phyloP scores from a whole-genome alignment of 78 protist genomes.

The Pigoraptor vietnamica region DNA sequence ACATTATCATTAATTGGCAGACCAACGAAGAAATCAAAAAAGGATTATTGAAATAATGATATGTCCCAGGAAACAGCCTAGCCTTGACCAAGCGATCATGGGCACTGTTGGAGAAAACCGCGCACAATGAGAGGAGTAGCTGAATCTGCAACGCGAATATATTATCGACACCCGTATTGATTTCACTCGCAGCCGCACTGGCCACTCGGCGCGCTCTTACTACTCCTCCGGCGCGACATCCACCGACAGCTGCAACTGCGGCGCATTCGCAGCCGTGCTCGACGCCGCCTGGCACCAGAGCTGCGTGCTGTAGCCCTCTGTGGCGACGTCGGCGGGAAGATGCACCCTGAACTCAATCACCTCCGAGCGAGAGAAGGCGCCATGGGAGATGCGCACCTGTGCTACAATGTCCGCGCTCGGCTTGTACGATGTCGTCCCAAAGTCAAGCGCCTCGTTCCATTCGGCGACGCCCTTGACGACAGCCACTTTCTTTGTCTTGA shows the following conservation, averaged over 20 bases:
- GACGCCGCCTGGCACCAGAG: not conserved
- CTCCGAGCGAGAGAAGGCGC: not conserved
- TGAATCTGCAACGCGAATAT: too few relatives aligned
- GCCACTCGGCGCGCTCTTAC: not conserved
- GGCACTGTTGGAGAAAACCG: too few relatives aligned
- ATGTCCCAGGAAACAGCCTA: too few relatives aligned
- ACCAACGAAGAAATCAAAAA: too few relatives aligned
- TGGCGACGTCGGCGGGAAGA: not conserved
- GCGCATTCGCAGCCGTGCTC: not conserved
- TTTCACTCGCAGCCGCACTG: too few relatives aligned
- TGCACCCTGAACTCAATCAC: not conserved
- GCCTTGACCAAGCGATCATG: too few relatives aligned
- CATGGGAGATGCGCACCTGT: not conserved
- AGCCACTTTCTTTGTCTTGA: not conserved
- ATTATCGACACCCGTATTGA: too few relatives aligned
- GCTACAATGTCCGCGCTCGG: not conserved
- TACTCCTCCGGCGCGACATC: not conserved
- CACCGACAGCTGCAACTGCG: not conserved
- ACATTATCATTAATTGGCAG: too few relatives aligned
- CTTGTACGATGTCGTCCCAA: not conserved
- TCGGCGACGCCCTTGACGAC: not conserved
- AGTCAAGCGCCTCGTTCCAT: not conserved
- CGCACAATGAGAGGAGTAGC: too few relatives aligned
- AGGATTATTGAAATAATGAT: too few relatives aligned
- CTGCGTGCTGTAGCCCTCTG: not conserved